A percentile compares a stretch with the other conserved stretches of the same genome.
These are phyloP conservation scores for Quercus berberidifolia DNA, from an alignment of 306 rosid genomes.

Conservation along the genomic window DNA sequence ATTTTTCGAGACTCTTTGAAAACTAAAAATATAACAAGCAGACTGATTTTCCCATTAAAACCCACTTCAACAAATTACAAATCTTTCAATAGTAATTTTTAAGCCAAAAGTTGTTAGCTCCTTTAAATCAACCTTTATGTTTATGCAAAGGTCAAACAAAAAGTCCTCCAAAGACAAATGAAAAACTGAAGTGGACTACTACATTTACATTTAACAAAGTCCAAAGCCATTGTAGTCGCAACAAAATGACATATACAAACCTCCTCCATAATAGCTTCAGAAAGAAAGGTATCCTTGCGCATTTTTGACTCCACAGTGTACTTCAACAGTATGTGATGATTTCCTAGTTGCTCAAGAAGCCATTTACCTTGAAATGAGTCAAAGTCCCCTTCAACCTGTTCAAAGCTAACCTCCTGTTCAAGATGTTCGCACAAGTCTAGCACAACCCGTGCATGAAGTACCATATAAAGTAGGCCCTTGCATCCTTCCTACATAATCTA, in stretches of 20 bases:
- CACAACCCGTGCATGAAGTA: conserved; percentile 97
- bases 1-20: background rate
- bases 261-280: conserved; percentile 98
- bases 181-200: too few species aligned
- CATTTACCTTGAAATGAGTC: conserved; percentile 87
- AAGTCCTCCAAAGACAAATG: too few species aligned
- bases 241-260: conserved; percentile 24
- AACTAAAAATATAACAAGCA: background rate
- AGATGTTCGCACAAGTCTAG: conserved; percentile 76
- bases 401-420: conserved; percentile 86
- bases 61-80: background rate
- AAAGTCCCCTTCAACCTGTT: conserved; percentile 95
- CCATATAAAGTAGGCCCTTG: conserved; percentile 96
- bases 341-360: conserved; percentile 93
- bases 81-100: background rate
- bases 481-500: conserved; percentile 78
- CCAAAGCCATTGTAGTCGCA: background rate
- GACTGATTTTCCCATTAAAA: background rate
- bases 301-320: conserved; percentile 94
- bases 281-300: conserved; percentile 87
- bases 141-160: background rate
- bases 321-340: conserved; percentile 85
- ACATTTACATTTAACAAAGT: background rate
- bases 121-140: background rate
- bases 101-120: background rate